These are phyloP conservation scores for Cetradonia linearis DNA, from an alignment of 495 filamentous ascomycete species.

Conservation along the genomic window DNA sequence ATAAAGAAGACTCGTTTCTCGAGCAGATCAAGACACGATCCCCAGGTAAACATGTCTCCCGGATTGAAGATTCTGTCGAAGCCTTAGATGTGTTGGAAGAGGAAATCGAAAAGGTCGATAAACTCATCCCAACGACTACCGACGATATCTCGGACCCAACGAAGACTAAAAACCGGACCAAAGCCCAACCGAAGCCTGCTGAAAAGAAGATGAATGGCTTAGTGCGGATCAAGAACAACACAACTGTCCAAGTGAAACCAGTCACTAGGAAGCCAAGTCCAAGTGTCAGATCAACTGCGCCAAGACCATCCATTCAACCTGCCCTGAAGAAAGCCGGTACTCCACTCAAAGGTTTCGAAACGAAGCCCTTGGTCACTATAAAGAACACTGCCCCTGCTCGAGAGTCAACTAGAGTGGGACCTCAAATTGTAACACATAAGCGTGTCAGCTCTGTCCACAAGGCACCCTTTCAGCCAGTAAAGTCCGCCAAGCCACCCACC, in stretches of 20 bases:
- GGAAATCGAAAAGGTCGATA: slow-evolving; percentile 47
- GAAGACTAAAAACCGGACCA: slow-evolving; percentile 9
- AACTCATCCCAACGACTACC: slow-evolving; percentile 19
- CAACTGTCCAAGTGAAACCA: background rate
- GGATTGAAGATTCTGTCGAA: slow-evolving; percentile 60
- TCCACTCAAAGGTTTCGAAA: background rate
- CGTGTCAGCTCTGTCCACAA: slow-evolving; percentile 31
- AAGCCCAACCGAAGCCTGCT: slow-evolving; percentile 1
- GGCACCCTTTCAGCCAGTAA: slow-evolving; percentile 34
- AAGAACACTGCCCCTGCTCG: background rate
- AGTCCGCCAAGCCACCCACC: slow-evolving; percentile 53
- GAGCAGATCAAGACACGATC: slow-evolving; percentile 34
- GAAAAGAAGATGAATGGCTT: background rate
- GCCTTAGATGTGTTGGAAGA: slow-evolving; percentile 61
- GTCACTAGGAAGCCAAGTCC: background rate
- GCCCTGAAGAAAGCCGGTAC: background rate
- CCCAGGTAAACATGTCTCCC: slow-evolving; percentile 36
- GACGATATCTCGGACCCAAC: slow-evolving; percentile 10
- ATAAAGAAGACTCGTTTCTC: slow-evolving; percentile 30
- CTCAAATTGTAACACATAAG: slow-evolving; percentile 11
- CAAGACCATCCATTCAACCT: slow-evolving; percentile 4
- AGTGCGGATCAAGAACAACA: background rate
- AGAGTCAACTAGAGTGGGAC: background rate
- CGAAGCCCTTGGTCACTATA: background rate
- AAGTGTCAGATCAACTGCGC: background rate